Evolutionary conservation across 208 protist species (phyloP).

Genomic region (Naegleria fowleri): DNA sequence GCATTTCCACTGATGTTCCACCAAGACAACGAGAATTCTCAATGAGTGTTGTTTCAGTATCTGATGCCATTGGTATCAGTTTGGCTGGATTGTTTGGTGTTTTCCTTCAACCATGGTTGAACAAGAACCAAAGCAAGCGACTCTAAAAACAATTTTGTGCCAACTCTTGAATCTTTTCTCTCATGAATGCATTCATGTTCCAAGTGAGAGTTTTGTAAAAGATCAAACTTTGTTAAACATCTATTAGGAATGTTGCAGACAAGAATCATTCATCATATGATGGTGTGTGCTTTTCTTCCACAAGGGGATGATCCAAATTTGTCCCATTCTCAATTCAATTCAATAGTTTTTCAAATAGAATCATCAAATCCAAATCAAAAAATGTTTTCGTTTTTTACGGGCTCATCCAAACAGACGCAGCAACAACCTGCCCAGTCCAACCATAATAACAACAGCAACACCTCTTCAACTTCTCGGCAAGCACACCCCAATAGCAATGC

Average conservation of each 20-base stretch:
- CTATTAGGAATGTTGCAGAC: no score
- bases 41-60: conserved; percentile 25
- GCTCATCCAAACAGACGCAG: neutral
- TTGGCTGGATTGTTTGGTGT: conserved; percentile 12
- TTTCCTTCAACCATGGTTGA: conserved; percentile 18
- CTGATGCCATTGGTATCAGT: conserved; percentile 35
- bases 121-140: neutral
- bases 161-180: neutral
- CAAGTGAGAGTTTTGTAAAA: no score
- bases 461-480: no score
- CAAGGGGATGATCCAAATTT: no score
- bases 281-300: no score
- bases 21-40: conserved; percentile 35
- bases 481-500: no score
- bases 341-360: no score
- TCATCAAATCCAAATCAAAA: no score
- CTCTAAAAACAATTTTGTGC: neutral
- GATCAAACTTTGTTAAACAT: no score
- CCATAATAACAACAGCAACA: neutral
- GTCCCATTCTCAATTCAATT: no score
- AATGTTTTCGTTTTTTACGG: neutral
- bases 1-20: conserved; percentile 30
- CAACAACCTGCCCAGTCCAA: neutral
- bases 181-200: no score
- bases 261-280: no score